Evolutionary conservation across 148 eudicot species (phyloP), one percentile per base, ranked within the genome.

Genomic region (Selenicereus undatus): DNA sequence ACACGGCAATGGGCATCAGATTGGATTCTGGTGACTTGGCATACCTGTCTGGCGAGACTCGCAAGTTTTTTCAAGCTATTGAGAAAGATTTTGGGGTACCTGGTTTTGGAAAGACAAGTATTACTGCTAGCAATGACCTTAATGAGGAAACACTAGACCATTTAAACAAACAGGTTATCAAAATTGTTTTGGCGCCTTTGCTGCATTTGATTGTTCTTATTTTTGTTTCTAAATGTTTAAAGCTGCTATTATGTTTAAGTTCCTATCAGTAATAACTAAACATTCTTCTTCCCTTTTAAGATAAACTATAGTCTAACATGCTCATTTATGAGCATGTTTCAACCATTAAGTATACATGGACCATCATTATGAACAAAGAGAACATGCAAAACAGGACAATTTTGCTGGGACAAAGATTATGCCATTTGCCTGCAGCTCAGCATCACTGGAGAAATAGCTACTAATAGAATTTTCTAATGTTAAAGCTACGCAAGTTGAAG

Each of bases 1-100:
- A 96, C 78, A 92, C 90, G 86, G 98, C 99, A 54, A 82, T 56
- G 82, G 99, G 99, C 75, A 90, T 96, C 81, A 92, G 99, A 81
- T 85, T 96, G 85, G 99, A 96, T 90, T 96, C 99, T 35, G 99
- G 99, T 83, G 99, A 96, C 80, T 91, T 96, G 76, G 97, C 99
- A 21, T 96, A 96, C 87, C 80, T 92, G 82, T 96, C 99, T 65
- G 91, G 92, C 81, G 93, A 96, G 81, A 83, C 93, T 51, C 94
- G 99, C 74, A 96, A 91, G 42, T 92, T 93, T 83, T 96, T 96
- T 76, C 82, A 79, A 83, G 81, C 83, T 29, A 86, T 93, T 85
- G 98, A 93, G 90, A 87, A 89, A 85, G 99, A 91, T 81, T 93
- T 96, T 84, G 88, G 84, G 65, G 88, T 93, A 71, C 86, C 89